Conservation (phyloP, 192 early-diverging fungal genomes). For the Podila minutissima region DNA sequence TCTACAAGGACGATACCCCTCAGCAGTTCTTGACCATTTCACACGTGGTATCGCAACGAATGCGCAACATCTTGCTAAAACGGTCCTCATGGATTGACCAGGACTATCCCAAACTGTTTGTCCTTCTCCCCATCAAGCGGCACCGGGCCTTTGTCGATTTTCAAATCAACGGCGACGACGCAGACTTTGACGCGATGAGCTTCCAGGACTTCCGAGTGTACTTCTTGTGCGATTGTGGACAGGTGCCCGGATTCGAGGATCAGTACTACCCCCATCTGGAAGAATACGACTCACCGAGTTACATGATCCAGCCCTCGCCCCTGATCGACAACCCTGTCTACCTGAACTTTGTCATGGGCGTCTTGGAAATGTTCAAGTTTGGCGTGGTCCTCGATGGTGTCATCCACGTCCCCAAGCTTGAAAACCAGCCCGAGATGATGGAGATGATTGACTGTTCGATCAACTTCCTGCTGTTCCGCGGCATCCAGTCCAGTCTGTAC, state of each 20-base stretch:
- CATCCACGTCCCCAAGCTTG: background rate
- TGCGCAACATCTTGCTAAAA: background rate
- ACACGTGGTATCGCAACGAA: background rate
- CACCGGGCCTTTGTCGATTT: background rate
- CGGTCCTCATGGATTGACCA: background rate
- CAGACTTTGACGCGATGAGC: conserved; percentile 9
- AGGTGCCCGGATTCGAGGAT: conserved; percentile 6
- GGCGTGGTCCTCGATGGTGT: conserved; percentile 11
- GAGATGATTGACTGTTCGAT: conserved; percentile 10
- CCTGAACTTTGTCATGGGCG: conserved; percentile 20
- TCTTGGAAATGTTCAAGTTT: conserved; percentile 28
- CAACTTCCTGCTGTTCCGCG: conserved; percentile 9
- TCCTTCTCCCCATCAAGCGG: background rate
- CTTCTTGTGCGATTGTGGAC: conserved; percentile 33
- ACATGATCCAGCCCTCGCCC: background rate
- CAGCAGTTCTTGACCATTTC: background rate
- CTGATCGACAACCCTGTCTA: background rate
- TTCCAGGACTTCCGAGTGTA: conserved; percentile 18
- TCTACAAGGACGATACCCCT: background rate
- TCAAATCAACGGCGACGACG: background rate
- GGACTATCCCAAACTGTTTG: background rate
- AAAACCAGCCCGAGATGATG: conserved; percentile 5
- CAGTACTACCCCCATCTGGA: conserved; percentile 8
- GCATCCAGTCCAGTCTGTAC: background rate
- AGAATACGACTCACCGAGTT: background rate